A percentile compares a stretch with the other conserved stretches of the same genome.
phyloP scores from a whole-genome alignment of 2,329 filamentous ascomycete species.

The Pyrenophora teres region DNA sequence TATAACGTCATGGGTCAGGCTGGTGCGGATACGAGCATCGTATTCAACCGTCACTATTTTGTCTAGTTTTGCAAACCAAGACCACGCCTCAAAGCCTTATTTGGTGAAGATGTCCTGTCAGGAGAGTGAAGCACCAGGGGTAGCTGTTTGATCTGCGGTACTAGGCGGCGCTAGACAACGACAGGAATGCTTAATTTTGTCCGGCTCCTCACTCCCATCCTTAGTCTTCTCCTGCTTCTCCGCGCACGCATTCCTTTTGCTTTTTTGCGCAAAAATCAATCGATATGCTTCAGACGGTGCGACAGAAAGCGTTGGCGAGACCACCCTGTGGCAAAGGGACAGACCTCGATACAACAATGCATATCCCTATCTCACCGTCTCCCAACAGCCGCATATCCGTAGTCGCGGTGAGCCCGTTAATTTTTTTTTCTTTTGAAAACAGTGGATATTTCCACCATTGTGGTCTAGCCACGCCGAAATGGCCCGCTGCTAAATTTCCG shows the following conservation, averaged over 20 bases:
- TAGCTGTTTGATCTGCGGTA: conserved; percentile 11
- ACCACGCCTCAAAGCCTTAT: conserved; percentile 31
- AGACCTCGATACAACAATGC: not conserved
- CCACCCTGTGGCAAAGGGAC: not conserved
- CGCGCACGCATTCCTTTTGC: not conserved
- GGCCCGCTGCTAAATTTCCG: conserved; percentile 5
- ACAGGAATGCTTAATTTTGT: conserved; percentile 22
- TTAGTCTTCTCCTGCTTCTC: not conserved
- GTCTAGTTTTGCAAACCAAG: conserved; percentile 14
- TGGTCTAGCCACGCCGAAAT: conserved; percentile 9
- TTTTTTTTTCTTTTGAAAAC: not conserved
- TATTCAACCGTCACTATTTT: not conserved
- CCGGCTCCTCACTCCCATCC: conserved; percentile 8
- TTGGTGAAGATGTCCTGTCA: not conserved
- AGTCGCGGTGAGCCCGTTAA: not conserved
- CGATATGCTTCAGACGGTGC: not conserved
- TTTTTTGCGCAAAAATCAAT: not conserved
- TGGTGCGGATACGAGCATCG: too few relatives aligned
- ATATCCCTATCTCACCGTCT: too few relatives aligned
- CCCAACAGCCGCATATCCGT: too few relatives aligned
- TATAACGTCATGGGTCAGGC: not conserved
- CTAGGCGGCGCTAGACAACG: conserved; percentile 17
- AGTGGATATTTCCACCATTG: conserved; percentile 3
- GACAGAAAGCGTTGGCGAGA: not conserved
- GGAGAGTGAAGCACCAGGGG: conserved; percentile 15